These are phyloP conservation scores for Helenozyma baotianmanensis DNA, from an alignment of 805 yeast species.

Conservation along the genomic window DNA sequence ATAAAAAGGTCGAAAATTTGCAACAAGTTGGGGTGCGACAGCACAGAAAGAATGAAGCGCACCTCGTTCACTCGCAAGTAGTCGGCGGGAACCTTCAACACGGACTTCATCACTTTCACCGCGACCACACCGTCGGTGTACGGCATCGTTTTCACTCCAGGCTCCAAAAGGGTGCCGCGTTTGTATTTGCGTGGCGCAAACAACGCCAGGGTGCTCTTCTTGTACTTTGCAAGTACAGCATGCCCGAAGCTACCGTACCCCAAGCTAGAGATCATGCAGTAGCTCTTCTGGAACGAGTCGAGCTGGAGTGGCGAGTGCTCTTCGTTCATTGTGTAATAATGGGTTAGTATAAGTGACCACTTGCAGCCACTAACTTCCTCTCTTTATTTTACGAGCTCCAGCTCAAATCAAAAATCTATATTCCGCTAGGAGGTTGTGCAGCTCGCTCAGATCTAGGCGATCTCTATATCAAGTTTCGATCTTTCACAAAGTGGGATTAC, in stretches of 20 bases:
- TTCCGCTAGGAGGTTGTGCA: too few relatives aligned
- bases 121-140: conserved; percentile 50
- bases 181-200: conserved; percentile 14
- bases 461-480: too few relatives aligned
- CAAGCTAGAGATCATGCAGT: conserved; percentile 47
- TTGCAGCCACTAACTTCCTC: too few relatives aligned
- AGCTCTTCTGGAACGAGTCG: conserved; percentile 23
- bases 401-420: too few relatives aligned
- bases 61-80: conserved; percentile 54
- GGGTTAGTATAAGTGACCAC: too few relatives aligned
- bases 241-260: conserved; percentile 78
- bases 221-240: conserved; percentile 58
- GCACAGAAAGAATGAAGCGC: conserved; percentile 59
- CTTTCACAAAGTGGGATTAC: too few relatives aligned
- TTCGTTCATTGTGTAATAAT: conserved; percentile 2
- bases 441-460: too few relatives aligned
- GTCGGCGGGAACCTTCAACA: conserved; percentile 19
- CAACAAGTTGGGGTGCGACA: conserved; percentile 68
- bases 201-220: conserved; percentile 18
- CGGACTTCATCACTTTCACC: conserved; percentile 67
- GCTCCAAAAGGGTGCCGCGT: conserved; percentile 50
- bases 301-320: conserved; percentile 7
- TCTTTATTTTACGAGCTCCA: too few relatives aligned
- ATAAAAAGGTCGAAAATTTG: conserved; percentile 76
- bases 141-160: conserved; percentile 24